Percentiles rank a stretch among this genome's conserved stretches.
Conservation (phyloP, 2,329 filamentous ascomycete genomes). For the Taxawa tesnikishii region DNA sequence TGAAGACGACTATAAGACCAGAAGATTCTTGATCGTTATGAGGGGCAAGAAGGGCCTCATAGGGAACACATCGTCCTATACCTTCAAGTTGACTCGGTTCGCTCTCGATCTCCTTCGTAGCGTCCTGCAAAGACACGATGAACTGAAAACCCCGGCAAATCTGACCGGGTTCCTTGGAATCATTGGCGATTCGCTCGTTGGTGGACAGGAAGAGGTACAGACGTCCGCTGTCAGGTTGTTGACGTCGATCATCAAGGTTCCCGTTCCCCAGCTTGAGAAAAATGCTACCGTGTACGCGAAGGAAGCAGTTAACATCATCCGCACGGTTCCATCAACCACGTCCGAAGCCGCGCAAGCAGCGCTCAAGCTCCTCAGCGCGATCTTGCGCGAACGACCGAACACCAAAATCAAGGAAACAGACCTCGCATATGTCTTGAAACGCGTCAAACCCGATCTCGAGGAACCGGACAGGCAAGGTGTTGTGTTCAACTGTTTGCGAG, state of each 20-base stretch:
- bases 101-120: conserved; percentile 76
- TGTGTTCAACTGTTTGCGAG: conserved; percentile 86
- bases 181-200: conserved; percentile 74
- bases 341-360: conserved; percentile 79
- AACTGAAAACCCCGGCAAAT: conserved; percentile 66
- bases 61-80: conserved; percentile 62
- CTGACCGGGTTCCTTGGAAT: conserved; percentile 78
- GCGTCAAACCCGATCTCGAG: conserved; percentile 77
- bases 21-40: conserved; percentile 66
- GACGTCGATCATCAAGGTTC: conserved; percentile 72
- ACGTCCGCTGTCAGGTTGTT: conserved; percentile 78
- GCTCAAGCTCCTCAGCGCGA: conserved; percentile 73
- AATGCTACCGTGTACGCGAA: conserved; percentile 67
- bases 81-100: conserved; percentile 80
- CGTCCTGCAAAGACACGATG: conserved; percentile 75
- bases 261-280: conserved; percentile 56
- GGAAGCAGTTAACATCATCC: conserved; percentile 73
- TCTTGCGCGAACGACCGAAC: conserved; percentile 69
- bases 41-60: conserved; percentile 62
- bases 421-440: conserved; percentile 68
- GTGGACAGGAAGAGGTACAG: conserved; percentile 84
- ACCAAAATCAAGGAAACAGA: conserved; percentile 69
- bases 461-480: conserved; percentile 86
- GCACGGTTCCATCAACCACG: conserved; percentile 62
- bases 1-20: conserved; percentile 49